Evolutionary conservation across 495 filamentous ascomycete species (phyloP).

Genomic region (Tuber borchii): DNA sequence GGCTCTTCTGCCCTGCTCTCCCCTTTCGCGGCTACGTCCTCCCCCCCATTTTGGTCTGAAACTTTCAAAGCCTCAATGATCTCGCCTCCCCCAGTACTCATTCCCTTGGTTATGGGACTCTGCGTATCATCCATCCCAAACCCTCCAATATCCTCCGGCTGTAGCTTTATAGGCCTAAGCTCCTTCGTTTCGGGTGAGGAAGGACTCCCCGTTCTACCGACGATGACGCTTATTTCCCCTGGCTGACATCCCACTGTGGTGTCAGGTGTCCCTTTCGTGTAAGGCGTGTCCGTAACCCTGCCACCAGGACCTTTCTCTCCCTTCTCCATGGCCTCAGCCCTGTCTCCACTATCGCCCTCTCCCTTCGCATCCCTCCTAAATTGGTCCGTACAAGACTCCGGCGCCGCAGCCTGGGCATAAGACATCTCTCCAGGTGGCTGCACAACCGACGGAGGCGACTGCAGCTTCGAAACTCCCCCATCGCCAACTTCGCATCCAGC

Average conservation of each 20-base stretch:
- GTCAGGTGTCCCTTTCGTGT: background rate
- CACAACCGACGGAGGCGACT: background rate
- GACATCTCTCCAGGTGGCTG: background rate
- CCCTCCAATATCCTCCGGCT: slow-evolving; percentile 8
- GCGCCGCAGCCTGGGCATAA: background rate
- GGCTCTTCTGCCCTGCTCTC: background rate
- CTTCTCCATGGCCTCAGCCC: background rate
- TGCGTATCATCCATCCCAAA: background rate
- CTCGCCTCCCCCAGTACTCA: background rate
- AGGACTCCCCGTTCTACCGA: background rate
- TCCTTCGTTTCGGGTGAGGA: slow-evolving; percentile 9
- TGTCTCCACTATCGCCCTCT: background rate
- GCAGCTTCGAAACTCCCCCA: background rate
- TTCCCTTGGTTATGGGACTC: background rate
- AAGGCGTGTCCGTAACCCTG: background rate
- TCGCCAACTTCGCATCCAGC: background rate
- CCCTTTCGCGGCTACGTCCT: background rate
- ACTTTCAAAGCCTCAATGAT: background rate
- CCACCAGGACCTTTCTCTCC: background rate
- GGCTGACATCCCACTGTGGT: background rate
- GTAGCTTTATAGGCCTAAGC: slow-evolving; percentile 1
- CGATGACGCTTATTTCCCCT: background rate
- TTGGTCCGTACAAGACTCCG: background rate
- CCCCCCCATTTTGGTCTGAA: background rate
- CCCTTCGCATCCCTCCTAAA: background rate